Base-by-base conservation (phyloP, 257 asterid genomes). In the Lavandula angustifolia region DNA sequence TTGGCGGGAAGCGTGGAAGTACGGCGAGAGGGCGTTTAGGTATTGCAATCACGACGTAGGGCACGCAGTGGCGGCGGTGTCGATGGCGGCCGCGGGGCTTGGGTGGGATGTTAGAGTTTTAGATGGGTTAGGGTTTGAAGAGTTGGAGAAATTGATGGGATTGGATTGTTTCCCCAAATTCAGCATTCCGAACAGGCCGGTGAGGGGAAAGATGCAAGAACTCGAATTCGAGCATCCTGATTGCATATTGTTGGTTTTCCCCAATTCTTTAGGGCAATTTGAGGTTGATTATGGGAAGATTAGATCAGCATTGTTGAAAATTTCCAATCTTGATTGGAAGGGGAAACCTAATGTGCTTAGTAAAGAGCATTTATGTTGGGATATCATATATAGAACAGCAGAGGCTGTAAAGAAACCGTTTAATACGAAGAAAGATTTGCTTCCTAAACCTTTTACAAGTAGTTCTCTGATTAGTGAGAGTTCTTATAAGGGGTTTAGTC, bases 1-100 rank as follows among this genome's bases (percentile, higher is more conserved):
- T 68, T 92, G 97, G 98, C 80, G 97, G 78, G 97, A 92, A 63
- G 94, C 97, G 60, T 92, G 98, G 96, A 92, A 92, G 73, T 92
- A 89, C 63, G 98, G 98, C 3, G 98, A 92, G 76, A 82, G 98
- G 83, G 98, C 89, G 29, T 89, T 89, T 74, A 89, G 98, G 89
- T 92, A 92, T 49, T 92, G 98, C 46, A 92, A 92, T 81, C 98
- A 92, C 77, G 98, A 92, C 18, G 95, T 92, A 14, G 98, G 98
- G 7, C 98, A 92, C 49, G 97, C 96, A 41, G 84, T 82, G 60
- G 98, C 88, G 5, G 96, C 98, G 4, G 94, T 92, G 59, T 17
- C 94, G 0, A 71, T 92, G 78, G 97, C 97, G 12, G 95, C 98
- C 0, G 92, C 95, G 1, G 98, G 85, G 73, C 82, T 87, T 48